Evolutionary conservation across 1,284 basidiomycete species (phyloP), one percentile per base, ranked within the genome.

Genomic region (Ustilago vetiveriae): DNA sequence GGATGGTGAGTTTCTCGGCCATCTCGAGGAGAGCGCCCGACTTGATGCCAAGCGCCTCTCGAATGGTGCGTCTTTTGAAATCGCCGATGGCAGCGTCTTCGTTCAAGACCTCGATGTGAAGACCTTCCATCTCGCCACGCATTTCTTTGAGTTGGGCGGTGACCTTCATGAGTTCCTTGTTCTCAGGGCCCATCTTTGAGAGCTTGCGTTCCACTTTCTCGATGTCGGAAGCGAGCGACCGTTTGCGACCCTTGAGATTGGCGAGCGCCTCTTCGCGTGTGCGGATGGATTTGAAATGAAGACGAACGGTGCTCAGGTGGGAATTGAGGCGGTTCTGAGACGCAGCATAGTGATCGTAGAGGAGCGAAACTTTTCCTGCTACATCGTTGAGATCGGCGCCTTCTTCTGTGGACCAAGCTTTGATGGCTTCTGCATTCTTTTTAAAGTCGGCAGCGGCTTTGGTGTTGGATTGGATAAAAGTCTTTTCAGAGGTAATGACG

Each of bases 161-260:
- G 83, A 96, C 93, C 59, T 85, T 80, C 17, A 85, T 84, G 30
- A 94, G 83, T 75, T 91, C 90, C 85, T 96, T 97, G 84, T 96
- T 89, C 83, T 85, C 92, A 0, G 91, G 87, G 48, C 87, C 88
- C 93, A 96, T 96, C 84, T 90, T 95, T 80, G 87, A 87, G 23
- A 97, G 86, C 82, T 94, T 95, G 85, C 87, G 90, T 79, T 96
- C 93, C 0, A 92, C 92, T n/a, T 87, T 82, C 59, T 96, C 94
- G 0, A 92, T 91, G 65, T 90, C 90, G 23, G 86, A 82, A 13
- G 85, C 86, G 4, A 93, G 85, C 6, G 85, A 84, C 67, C 89
- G 88, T 53, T 92, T 86, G 17, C 89, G 86, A 19, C 88, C 86
- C 74, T 89, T 89, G 30, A 94, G 84, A 9, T 91, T 89, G 53